Percentiles rank a stretch among this genome's conserved stretches.
Evolutionary conservation across 768 basidiomycete species (phyloP).

Genomic region (Tylopilus felleus): DNA sequence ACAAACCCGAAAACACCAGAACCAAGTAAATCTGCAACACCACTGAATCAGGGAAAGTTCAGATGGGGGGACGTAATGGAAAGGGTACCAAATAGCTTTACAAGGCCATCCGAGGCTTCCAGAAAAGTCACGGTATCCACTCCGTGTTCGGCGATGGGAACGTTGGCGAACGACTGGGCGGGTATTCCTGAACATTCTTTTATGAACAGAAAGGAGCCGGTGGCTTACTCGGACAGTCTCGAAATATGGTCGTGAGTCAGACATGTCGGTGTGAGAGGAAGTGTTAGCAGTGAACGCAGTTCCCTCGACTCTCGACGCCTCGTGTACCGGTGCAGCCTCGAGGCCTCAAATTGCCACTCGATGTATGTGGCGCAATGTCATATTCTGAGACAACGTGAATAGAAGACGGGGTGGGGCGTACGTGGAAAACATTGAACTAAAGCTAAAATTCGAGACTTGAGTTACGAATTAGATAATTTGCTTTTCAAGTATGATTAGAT

Average conservation of each 20-base stretch:
- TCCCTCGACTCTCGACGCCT: slow-evolving; percentile 15
- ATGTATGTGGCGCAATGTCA: slow-evolving; percentile 24
- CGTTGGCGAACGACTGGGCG: slow-evolving; percentile 79
- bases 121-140: slow-evolving; percentile 80
- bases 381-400: slow-evolving; percentile 22
- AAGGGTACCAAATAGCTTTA: slow-evolving; percentile 63
- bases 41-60: slow-evolving; percentile 11
- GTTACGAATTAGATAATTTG: slow-evolving; percentile 29
- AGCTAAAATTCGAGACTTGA: slow-evolving; percentile 6
- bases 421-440: slow-evolving; percentile 9
- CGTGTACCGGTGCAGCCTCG: slow-evolving; percentile 26
- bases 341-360: slow-evolving; percentile 19
- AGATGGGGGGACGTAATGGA: slow-evolving; percentile 19
- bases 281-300: slow-evolving; percentile 5
- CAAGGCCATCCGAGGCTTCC: slow-evolving; percentile 84
- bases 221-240: slow-evolving; percentile 60
- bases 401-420: slow-evolving; percentile 6
- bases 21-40: slow-evolving; percentile 57
- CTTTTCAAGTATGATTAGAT: slow-evolving; percentile 11
- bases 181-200: slow-evolving; percentile 5
- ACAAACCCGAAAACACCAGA: slow-evolving; percentile 71
- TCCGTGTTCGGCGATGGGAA: slow-evolving; percentile 69
- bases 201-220: not conserved
- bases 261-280: slow-evolving; percentile 21
- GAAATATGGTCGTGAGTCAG: slow-evolving; percentile 49